Evolutionary conservation across 164 flowering plant species (phyloP).

Genomic region (Litsea cubeba): DNA sequence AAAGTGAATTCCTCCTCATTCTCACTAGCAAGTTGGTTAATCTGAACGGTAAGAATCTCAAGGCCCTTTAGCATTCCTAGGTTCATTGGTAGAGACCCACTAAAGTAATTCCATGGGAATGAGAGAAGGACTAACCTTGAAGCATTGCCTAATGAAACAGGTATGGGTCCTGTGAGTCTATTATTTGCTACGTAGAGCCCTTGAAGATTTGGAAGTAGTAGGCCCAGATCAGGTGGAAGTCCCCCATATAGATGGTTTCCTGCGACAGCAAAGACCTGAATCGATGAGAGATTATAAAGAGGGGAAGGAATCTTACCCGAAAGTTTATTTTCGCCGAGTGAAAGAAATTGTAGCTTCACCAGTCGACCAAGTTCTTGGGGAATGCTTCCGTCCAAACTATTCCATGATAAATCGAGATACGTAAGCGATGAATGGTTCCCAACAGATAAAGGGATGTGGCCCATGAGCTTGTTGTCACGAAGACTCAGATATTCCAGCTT

Average conservation of each 20-base stretch:
- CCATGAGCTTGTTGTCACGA: constrained; percentile 8
- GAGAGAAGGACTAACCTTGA: constrained; percentile 27
- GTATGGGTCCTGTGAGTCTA: constrained; percentile 38
- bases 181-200: constrained; percentile 24
- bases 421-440: constrained; percentile 15
- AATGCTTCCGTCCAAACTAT: background rate
- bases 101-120: constrained; percentile 27
- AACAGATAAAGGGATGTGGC: constrained; percentile 19
- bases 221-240: constrained; percentile 6
- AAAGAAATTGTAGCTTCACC: background rate
- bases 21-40: background rate
- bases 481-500: constrained; percentile 1
- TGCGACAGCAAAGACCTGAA: background rate
- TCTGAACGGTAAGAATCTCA: too few relatives aligned
- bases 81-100: constrained; percentile 4
- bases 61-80: background rate
- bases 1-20: constrained; percentile 24
- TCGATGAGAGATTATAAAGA: background rate
- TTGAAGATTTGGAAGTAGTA: constrained; percentile 29
- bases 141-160: constrained; percentile 38
- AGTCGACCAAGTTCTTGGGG: background rate
- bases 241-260: constrained; percentile 19
- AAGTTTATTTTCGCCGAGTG: background rate
- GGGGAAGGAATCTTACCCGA: background rate
- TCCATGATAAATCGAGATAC: background rate